Base-by-base conservation (phyloP, 2,329 filamentous ascomycete genomes). In the Aureobasidium pullulans region DNA sequence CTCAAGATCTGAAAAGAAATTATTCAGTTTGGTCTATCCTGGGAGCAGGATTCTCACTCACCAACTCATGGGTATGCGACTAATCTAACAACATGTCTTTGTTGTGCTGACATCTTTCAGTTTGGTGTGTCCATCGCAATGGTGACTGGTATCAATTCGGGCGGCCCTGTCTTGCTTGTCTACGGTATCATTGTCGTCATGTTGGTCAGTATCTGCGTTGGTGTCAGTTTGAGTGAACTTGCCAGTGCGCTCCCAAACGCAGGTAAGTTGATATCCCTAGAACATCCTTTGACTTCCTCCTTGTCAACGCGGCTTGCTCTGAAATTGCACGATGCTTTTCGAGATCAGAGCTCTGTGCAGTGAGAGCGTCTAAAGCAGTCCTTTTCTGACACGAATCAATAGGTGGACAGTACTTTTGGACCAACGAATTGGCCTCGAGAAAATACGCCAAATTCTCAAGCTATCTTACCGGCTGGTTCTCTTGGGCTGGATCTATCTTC, bases 401-500 rank as follows among this genome's bases (percentile, higher is more conserved):
- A 49, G 78, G 78, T 28, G 79, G 79, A 0, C 76, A 80, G 65
- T 81, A 80, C 64, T 79, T 78, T 62, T 80, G 77, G 77, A 75
- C 77, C 1, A 76, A 74, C 56, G 73, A 78, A 60, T 65, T 81
- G 62, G 76, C 77, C 1, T 76, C 77, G 2, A 75, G 69, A 62
- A 73, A 69, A 60, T 79, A 72, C 60, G 72, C 75, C 1, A 75
- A 75, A 31, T 72, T 79, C 57, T 71, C 73, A 6, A 76, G 75
- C 11, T 81, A 79, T 59, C 57, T 77, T 50, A 79, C 76, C 1
- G 78, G 77, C 1, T 81, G 76, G 73, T 75, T 81, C 60, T 78
- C 78, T 1, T 82, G 79, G 74, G 77, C 78, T n/a, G 80, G 79
- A 15, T 73, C 75, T 23, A 76, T 83, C 57, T 82, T 82, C 62